These are phyloP conservation scores for Talaromyces pinophilus DNA, from an alignment of 2,329 filamentous ascomycete genomes.

Conservation along the genomic window DNA sequence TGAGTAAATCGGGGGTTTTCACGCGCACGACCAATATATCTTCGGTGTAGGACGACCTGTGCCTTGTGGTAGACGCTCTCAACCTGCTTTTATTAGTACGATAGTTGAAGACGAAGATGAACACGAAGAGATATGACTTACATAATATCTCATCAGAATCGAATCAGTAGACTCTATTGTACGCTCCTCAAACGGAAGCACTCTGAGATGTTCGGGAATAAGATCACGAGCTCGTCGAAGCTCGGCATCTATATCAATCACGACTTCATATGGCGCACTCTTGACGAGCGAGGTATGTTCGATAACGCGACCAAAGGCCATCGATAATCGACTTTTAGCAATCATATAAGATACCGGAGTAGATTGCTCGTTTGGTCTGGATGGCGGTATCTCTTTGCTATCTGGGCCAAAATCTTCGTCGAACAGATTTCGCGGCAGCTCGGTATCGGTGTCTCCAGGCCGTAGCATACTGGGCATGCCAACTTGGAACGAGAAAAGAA, in stretches of 20 bases:
- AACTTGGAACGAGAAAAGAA: slow-evolving; percentile 66
- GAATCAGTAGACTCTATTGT: slow-evolving; percentile 67
- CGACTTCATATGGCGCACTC: slow-evolving; percentile 58
- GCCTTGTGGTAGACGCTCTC: slow-evolving; percentile 87
- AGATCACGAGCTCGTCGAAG: slow-evolving; percentile 61
- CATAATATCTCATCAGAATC: slow-evolving; percentile 78
- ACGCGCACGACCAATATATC: slow-evolving; percentile 76
- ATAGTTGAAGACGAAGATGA: neutral
- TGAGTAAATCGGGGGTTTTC: slow-evolving; percentile 80
- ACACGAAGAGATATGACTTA: slow-evolving; percentile 27
- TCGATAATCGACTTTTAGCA: slow-evolving; percentile 46
- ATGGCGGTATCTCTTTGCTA: slow-evolving; percentile 56
- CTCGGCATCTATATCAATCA: slow-evolving; percentile 61
- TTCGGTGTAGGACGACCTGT: slow-evolving; percentile 83
- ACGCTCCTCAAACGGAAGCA: slow-evolving; percentile 72
- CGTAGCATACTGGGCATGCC: slow-evolving; percentile 68
- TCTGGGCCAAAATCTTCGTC: slow-evolving; percentile 66
- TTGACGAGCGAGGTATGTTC: slow-evolving; percentile 46
- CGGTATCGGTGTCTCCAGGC: slow-evolving; percentile 63
- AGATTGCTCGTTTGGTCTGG: slow-evolving; percentile 60
- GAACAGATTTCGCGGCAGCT: slow-evolving; percentile 61
- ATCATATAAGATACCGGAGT: slow-evolving; percentile 57
- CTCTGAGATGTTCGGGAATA: slow-evolving; percentile 76
- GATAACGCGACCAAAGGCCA: slow-evolving; percentile 48
- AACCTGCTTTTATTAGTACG: slow-evolving; percentile 45